Percentiles rank a stretch among this genome's conserved stretches.
These are phyloP conservation scores for Calonectria ilicicola DNA, from an alignment of 2,329 filamentous ascomycete species.

Conservation along the genomic window DNA sequence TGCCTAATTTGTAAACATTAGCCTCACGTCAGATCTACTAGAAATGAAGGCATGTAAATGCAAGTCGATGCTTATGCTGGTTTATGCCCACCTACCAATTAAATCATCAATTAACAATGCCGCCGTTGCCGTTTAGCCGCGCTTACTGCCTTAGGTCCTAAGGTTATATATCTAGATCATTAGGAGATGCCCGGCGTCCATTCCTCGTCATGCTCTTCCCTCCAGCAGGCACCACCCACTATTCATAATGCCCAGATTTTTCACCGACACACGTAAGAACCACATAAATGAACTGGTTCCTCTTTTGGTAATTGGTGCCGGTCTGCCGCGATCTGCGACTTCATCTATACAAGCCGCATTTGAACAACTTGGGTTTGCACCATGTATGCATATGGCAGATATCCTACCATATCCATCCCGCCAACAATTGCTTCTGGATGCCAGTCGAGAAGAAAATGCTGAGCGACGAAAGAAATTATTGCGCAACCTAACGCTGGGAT, in stretches of 20 bases:
- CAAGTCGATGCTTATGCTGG: background rate
- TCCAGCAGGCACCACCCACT: no score
- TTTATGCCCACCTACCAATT: background rate
- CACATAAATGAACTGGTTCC: no score
- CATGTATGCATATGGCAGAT: constrained; percentile 25
- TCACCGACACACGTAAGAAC: no score
- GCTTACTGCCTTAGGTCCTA: background rate
- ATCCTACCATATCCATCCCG: constrained; percentile 41
- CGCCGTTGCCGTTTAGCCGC: background rate
- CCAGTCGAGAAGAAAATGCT: constrained; percentile 43
- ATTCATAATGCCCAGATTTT: no score
- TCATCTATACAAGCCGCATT: no score
- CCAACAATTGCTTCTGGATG: constrained; percentile 39
- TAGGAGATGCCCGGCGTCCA: background rate
- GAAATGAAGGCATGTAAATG: background rate
- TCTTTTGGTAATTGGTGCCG: no score
- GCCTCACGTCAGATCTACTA: background rate
- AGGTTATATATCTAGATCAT: background rate
- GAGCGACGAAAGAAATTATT: constrained; percentile 45
- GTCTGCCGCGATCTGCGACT: no score
- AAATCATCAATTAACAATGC: background rate
- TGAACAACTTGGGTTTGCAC: background rate
- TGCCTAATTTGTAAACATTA: background rate
- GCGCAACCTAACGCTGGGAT: constrained; percentile 45
- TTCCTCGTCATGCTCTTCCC: no score